Evolutionary conservation across 495 filamentous ascomycete genomes (phyloP).

Genomic region (Trichocladium uniseriatum): DNA sequence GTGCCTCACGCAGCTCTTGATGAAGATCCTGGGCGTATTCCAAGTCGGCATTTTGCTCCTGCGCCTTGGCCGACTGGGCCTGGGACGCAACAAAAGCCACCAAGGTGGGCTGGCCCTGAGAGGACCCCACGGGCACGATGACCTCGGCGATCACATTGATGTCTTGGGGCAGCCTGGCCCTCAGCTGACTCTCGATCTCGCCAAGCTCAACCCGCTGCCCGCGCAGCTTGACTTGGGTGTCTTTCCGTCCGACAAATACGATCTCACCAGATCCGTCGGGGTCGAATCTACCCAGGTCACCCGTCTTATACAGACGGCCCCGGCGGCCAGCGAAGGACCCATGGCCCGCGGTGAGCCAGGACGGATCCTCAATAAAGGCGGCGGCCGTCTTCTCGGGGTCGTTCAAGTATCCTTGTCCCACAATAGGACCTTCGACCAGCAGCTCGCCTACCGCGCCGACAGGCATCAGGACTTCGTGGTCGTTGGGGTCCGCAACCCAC

Average conservation of each 20-base stretch:
- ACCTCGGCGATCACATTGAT: conserved; percentile 29
- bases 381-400: conserved; percentile 43
- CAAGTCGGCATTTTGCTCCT: background rate
- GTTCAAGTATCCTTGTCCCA: conserved; percentile 46
- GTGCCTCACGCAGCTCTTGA: background rate
- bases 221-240: conserved; percentile 32
- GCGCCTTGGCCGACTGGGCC: background rate
- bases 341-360: conserved; percentile 28
- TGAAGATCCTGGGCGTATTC: background rate
- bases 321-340: background rate
- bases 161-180: conserved; percentile 7
- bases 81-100: conserved; percentile 19
- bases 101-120: conserved; percentile 10
- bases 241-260: conserved; percentile 27
- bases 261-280: conserved; percentile 37
- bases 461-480: conserved; percentile 27
- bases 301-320: conserved; percentile 27
- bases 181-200: conserved; percentile 28
- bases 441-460: conserved; percentile 41
- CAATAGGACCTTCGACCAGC: conserved; percentile 35
- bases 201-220: conserved; percentile 32
- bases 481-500: conserved; percentile 26
- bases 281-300: conserved; percentile 41
- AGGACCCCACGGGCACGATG: conserved; percentile 19
- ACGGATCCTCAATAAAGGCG: conserved; percentile 38